Evolutionary conservation across 2,329 filamentous ascomycete species (phyloP).

Genomic region (Mycosphaerella sp.): DNA sequence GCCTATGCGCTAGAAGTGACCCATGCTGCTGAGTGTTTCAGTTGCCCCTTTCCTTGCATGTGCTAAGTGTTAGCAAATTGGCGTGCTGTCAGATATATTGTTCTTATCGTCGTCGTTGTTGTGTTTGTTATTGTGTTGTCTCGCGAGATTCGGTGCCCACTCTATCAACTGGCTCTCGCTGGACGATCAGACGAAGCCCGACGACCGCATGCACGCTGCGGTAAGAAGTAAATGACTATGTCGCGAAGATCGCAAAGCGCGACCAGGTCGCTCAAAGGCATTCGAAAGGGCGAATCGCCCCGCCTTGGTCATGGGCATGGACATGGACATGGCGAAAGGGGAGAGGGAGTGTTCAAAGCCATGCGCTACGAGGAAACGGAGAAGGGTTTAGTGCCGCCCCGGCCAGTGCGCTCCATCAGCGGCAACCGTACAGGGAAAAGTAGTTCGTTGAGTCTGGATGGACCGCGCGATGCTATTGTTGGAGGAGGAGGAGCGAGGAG

Average conservation of each 20-base stretch:
- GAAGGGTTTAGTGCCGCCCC: constrained; percentile 5
- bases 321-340: not conserved
- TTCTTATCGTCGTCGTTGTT: not conserved
- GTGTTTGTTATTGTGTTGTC: not conserved
- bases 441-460: not conserved
- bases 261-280: not conserved
- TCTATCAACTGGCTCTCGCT: not conserved
- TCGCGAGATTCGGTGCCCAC: not conserved
- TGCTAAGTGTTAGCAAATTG: not conserved
- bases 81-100: not conserved
- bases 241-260: not conserved
- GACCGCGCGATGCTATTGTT: not conserved
- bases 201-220: not conserved
- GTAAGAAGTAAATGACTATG: constrained; percentile 4
- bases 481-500: not conserved
- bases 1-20: not conserved
- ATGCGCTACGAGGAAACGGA: constrained; percentile 12
- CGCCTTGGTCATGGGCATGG: not conserved
- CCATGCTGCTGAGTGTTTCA: constrained; percentile 4
- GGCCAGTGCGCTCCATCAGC: constrained; percentile 2
- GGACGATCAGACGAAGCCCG: not conserved
- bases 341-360: not conserved
- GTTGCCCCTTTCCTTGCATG: constrained; percentile 9
- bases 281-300: not conserved
- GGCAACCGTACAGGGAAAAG: not conserved